phyloP scores from a whole-genome alignment of 2,329 filamentous ascomycete species.

The Ascochyta fabae region DNA sequence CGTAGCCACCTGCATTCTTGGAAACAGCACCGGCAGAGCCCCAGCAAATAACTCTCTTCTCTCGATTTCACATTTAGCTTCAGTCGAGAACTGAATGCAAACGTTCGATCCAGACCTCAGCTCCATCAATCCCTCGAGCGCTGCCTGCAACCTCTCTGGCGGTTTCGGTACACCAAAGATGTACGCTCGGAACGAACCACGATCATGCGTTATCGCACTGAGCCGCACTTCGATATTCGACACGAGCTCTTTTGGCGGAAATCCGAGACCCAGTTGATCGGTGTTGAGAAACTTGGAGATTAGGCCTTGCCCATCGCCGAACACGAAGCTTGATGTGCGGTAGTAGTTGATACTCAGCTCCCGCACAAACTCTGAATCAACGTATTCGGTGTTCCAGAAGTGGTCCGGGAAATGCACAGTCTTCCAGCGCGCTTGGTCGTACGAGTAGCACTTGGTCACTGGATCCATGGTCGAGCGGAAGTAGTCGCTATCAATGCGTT shows the following conservation, averaged over 20 bases:
- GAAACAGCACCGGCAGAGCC: conserved; percentile 16
- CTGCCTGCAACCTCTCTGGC: conserved; percentile 23
- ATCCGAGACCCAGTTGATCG: conserved; percentile 21
- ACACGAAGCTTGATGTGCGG: conserved; percentile 27
- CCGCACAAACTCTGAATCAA: conserved; percentile 7
- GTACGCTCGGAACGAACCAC: conserved; percentile 28
- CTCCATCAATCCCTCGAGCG: conserved; percentile 22
- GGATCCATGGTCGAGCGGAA: conserved; percentile 29
- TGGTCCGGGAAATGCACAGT: conserved; percentile 23
- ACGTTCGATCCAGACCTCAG: conserved; percentile 22
- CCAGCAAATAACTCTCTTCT: conserved; percentile 18
- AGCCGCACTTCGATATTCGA: conserved; percentile 23
- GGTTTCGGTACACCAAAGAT: conserved; percentile 26
- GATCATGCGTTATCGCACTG: conserved; percentile 24
- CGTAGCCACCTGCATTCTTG: conserved; percentile 11
- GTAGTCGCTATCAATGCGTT: conserved; percentile 27
- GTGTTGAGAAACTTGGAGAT: conserved; percentile 24
- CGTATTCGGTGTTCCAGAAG: conserved; percentile 23
- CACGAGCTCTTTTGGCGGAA: conserved; percentile 18
- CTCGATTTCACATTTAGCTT: conserved; percentile 17
- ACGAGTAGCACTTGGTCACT: conserved; percentile 22
- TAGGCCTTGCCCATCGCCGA: conserved; percentile 23
- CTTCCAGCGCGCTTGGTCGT: conserved; percentile 28
- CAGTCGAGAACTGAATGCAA: conserved; percentile 21
- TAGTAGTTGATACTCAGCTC: conserved; percentile 30